Percentiles rank a stretch among this genome's conserved stretches.
Conservation (phyloP, 345 rosid species). For the Melaleuca quinquenervia region DNA sequence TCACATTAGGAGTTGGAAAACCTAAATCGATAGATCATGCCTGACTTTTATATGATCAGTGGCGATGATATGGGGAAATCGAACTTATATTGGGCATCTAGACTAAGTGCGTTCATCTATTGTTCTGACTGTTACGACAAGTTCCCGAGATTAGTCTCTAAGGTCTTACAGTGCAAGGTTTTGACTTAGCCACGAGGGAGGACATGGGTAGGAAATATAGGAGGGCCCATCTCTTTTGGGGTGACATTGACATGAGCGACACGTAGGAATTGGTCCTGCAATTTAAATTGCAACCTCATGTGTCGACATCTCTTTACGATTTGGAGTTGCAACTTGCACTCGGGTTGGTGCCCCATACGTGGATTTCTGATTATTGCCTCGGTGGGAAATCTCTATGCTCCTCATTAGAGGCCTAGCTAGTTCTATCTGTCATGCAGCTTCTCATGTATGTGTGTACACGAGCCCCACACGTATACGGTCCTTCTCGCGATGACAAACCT, state of each 20-base stretch:
- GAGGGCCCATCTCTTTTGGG: too few species aligned
- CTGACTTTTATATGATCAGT: not conserved
- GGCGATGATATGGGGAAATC: not conserved
- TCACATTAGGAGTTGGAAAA: accelerated
- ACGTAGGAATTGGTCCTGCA: not conserved
- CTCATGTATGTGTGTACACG: not conserved
- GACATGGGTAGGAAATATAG: not conserved
- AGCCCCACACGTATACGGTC: not conserved
- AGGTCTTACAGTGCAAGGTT: not conserved
- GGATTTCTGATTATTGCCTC: not conserved
- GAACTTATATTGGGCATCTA: not conserved
- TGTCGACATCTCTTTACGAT: not conserved
- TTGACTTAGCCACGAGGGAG: not conserved
- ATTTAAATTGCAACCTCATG: not conserved
- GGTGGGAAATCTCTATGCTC: not conserved
- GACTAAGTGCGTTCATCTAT: not conserved
- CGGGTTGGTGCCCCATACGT: not conserved
- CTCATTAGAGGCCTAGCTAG: not conserved
- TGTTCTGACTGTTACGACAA: not conserved
- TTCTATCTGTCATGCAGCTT: not conserved
- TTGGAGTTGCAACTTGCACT: not conserved
- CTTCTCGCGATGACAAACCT: not conserved
- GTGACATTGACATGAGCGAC: not conserved
- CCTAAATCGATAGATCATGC: not conserved
- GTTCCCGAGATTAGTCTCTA: not conserved